Evolutionary conservation across 768 basidiomycete species (phyloP).

Genomic region (Tylopilus vinaceipallidus): DNA sequence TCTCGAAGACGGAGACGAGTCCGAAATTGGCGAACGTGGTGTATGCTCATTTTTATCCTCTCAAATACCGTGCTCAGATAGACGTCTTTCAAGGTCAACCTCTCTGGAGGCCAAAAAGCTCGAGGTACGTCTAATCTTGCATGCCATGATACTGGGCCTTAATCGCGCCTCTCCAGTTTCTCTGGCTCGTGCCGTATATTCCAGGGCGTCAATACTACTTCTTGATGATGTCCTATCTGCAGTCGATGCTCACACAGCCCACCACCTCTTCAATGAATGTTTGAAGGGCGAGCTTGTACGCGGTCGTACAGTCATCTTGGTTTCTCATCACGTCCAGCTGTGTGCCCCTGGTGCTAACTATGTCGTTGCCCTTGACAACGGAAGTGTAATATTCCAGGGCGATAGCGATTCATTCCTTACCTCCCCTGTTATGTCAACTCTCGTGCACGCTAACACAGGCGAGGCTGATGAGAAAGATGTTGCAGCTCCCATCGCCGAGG

Average conservation of each 20-base stretch:
- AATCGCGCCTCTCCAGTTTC: slow-evolving; percentile 46
- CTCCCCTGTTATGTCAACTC: slow-evolving; percentile 63
- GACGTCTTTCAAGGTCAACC: slow-evolving; percentile 23
- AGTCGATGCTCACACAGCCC: slow-evolving; percentile 87
- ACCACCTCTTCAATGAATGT: slow-evolving; percentile 78
- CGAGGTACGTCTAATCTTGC: slow-evolving; percentile 43
- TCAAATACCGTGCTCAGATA: not conserved
- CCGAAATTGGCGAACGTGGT: slow-evolving; percentile 86
- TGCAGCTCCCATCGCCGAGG: slow-evolving; percentile 12
- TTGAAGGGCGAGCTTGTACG: slow-evolving; percentile 74
- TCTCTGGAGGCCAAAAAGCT: slow-evolving; percentile 63
- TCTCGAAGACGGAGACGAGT: slow-evolving; percentile 83
- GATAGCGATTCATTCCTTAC: slow-evolving; percentile 57
- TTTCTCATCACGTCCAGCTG: slow-evolving; percentile 93
- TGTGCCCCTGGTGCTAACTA: slow-evolving; percentile 78
- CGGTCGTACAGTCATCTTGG: slow-evolving; percentile 82
- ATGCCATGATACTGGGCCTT: not conserved
- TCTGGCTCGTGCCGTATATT: slow-evolving; percentile 85
- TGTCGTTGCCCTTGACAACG: slow-evolving; percentile 74
- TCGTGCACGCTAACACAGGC: slow-evolving; percentile 57
- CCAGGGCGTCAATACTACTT: slow-evolving; percentile 75
- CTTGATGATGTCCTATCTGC: slow-evolving; percentile 75
- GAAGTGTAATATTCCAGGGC: slow-evolving; percentile 73
- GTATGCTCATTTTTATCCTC: slow-evolving; percentile 34
- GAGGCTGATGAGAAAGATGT: slow-evolving; percentile 44